Evolutionary conservation across 2,329 filamentous ascomycete species (phyloP).

Genomic region (Metarhizium guizhouense): DNA sequence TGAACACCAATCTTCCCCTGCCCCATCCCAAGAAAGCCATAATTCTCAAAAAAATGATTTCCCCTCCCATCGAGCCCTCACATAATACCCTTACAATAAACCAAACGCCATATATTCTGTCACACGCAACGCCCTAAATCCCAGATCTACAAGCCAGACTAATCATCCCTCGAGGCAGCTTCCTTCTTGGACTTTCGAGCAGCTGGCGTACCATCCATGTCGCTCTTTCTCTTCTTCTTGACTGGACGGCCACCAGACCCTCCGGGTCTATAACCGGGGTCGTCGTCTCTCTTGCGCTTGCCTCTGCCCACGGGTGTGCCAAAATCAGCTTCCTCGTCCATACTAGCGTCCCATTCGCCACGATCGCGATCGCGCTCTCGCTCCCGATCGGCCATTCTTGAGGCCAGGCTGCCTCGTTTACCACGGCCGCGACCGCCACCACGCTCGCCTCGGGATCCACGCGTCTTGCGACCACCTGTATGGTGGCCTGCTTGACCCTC

Average conservation of each 20-base stretch:
- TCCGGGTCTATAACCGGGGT: slow-evolving; percentile 50
- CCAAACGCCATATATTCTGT: background rate
- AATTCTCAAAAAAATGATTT: too few species aligned
- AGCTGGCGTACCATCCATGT: slow-evolving; percentile 28
- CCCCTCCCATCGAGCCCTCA: background rate
- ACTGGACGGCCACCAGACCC: slow-evolving; percentile 42
- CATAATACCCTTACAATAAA: background rate
- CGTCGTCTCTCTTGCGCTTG: slow-evolving; percentile 51
- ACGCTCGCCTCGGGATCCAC: slow-evolving; percentile 19
- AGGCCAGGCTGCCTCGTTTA: slow-evolving; percentile 23
- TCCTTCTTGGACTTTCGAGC: slow-evolving; percentile 28
- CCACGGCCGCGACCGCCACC: slow-evolving; percentile 23
- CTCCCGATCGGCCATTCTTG: slow-evolving; percentile 8
- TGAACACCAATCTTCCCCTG: background rate
- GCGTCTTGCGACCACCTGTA: slow-evolving; percentile 23
- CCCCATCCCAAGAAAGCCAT: background rate
- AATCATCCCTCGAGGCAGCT: slow-evolving; percentile 9
- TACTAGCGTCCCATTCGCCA: slow-evolving; percentile 24
- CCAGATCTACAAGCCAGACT: background rate
- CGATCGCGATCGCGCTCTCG: slow-evolving; percentile 11
- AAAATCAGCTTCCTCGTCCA: slow-evolving; percentile 30
- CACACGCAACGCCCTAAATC: background rate
- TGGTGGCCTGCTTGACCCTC: slow-evolving; percentile 22
- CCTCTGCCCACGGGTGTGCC: slow-evolving; percentile 22
- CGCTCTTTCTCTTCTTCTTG: slow-evolving; percentile 53